Conservation (phyloP, 2,329 filamentous ascomycete species). For the Colletotrichum tabaci region DNA sequence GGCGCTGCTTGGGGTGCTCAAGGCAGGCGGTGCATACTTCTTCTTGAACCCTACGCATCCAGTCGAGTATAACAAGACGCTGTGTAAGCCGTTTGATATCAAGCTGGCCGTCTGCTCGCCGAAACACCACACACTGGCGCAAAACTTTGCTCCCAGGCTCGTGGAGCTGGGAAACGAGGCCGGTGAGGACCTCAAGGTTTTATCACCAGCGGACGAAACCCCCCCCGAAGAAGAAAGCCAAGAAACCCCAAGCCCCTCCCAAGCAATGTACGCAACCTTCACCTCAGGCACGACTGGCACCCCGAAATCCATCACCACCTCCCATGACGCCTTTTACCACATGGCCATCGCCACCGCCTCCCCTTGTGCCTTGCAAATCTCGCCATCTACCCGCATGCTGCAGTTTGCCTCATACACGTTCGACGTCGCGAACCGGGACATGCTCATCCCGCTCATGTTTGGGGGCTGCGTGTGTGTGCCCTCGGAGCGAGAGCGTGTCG, state of each 20-base stretch:
- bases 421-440: slow-evolving; percentile 39
- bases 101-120: slow-evolving; percentile 39
- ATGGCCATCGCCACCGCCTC: too few species aligned
- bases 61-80: too few species aligned
- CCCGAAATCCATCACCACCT: slow-evolving; percentile 42
- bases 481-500: slow-evolving; percentile 34
- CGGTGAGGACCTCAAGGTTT: background rate
- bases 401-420: slow-evolving; percentile 44
- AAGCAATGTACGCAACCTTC: slow-evolving; percentile 34
- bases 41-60: slow-evolving; percentile 12
- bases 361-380: background rate
- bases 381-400: slow-evolving; percentile 36
- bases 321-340: background rate
- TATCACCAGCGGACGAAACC: too few species aligned
- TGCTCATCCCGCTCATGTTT: slow-evolving; percentile 31
- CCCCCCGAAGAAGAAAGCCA: background rate
- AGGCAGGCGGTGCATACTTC: slow-evolving; percentile 19
- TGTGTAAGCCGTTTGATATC: slow-evolving; percentile 25
- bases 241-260: background rate
- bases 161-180: background rate
- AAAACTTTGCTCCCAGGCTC: background rate
- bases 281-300: slow-evolving; percentile 43
- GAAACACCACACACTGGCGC: background rate
- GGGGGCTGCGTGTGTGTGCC: slow-evolving; percentile 43
- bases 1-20: slow-evolving; percentile 8